phyloP scores from a whole-genome alignment of 768 basidiomycete genomes.

The Boletus vermiculosoides region DNA sequence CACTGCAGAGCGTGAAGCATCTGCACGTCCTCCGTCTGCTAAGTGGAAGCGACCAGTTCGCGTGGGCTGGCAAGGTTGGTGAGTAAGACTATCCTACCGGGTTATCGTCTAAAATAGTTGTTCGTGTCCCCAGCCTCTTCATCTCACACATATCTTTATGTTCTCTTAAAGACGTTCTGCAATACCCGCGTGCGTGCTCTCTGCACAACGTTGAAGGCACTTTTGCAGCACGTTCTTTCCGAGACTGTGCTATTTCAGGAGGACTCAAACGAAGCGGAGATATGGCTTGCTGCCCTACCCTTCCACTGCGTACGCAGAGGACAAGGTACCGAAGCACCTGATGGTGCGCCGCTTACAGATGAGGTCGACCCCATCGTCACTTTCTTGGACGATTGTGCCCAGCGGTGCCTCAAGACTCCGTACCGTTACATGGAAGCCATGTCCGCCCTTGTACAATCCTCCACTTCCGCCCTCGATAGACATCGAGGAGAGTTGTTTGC shows the following conservation, averaged over 20 bases:
- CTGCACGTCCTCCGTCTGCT: constrained; percentile 76
- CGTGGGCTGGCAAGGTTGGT: constrained; percentile 76
- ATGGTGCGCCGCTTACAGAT: constrained; percentile 50
- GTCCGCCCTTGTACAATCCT: constrained; percentile 32
- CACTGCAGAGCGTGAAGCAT: constrained; percentile 58
- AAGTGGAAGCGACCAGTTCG: constrained; percentile 75
- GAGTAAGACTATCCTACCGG: constrained; percentile 20
- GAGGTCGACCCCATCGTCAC: constrained; percentile 55
- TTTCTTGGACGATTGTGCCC: constrained; percentile 86
- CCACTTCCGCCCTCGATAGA: neutral
- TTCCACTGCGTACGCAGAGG: constrained; percentile 33
- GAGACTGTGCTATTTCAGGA: constrained; percentile 80
- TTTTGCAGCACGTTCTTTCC: constrained; percentile 66
- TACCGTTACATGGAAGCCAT: constrained; percentile 83
- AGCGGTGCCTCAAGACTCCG: constrained; percentile 77
- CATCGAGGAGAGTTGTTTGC: constrained; percentile 39
- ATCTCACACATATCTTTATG: constrained; percentile 65
- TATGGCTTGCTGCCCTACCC: constrained; percentile 76
- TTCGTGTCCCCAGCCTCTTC: constrained; percentile 36
- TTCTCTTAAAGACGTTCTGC: constrained; percentile 66
- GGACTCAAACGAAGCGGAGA: constrained; percentile 61
- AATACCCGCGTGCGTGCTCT: constrained; percentile 50
- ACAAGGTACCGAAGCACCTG: constrained; percentile 43
- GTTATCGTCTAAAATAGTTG: constrained; percentile 1
- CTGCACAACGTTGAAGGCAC: constrained; percentile 45